phyloP scores from a whole-genome alignment of 1,139 yeast species.

The Protomyces macrosporus region DNA sequence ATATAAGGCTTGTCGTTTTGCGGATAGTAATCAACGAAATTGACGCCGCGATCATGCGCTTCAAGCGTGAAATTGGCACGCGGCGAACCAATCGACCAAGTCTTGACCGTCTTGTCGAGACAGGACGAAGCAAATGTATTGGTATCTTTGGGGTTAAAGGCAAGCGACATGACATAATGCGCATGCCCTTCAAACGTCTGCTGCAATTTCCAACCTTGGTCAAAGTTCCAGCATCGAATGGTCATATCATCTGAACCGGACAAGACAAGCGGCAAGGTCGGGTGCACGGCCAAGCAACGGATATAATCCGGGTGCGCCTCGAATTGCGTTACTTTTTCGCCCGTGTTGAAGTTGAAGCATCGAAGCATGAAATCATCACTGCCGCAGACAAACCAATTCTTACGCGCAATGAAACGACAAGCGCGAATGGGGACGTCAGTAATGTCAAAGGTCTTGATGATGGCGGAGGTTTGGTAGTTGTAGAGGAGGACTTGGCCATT shows the following conservation, averaged over 20 bases:
- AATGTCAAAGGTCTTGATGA: constrained; percentile 72
- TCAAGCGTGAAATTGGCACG: constrained; percentile 84
- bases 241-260: constrained; percentile 91
- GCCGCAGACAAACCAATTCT: constrained; percentile 96
- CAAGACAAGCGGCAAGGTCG: constrained; percentile 79
- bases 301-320: constrained; percentile 98
- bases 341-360: constrained; percentile 90
- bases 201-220: constrained; percentile 79
- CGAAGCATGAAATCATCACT: constrained; percentile 92
- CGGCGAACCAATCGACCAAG: constrained; percentile 91
- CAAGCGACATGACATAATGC: constrained; percentile 90
- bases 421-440: constrained; percentile 94
- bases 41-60: constrained; percentile 94
- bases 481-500: constrained; percentile 29
- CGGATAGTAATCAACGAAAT: constrained; percentile 93
- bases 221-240: constrained; percentile 97
- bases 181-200: constrained; percentile 88
- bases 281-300: constrained; percentile 89
- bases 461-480: constrained; percentile 39
- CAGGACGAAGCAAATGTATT: constrained; percentile 96
- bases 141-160: constrained; percentile 95
- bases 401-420: constrained; percentile 89
- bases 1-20: constrained; percentile 94
- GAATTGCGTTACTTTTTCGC: constrained; percentile 87
- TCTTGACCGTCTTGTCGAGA: constrained; percentile 90